Percentiles rank a stretch among this genome's conserved stretches.
phyloP scores from a whole-genome alignment of 164 flowering plant species.

The Magnolia changhungtana region DNA sequence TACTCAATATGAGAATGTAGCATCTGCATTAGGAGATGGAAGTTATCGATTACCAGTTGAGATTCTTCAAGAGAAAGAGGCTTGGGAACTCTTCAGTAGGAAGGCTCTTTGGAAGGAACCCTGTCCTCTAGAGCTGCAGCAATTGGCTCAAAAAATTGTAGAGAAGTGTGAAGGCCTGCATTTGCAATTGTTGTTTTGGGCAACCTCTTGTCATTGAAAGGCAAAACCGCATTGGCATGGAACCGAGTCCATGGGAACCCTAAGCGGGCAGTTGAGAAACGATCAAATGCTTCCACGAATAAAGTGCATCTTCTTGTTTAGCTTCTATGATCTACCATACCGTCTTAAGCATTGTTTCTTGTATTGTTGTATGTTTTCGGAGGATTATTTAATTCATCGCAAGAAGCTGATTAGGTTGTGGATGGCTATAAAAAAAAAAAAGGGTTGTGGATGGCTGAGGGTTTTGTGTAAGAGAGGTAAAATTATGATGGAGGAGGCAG shows the following conservation, averaged over 20 bases:
- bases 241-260: conserved; percentile 1
- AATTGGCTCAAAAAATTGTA: conserved; percentile 4
- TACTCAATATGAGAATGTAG: conserved; percentile 30
- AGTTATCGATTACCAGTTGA: not conserved
- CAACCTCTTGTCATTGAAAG: conserved; percentile 5
- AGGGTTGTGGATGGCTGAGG: conserved; percentile 27
- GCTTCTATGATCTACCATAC: conserved; percentile 12
- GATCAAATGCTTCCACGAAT: not conserved
- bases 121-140: conserved; percentile 4
- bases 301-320: not conserved
- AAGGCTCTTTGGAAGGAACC: not conserved
- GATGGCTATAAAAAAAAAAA: no score
- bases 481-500: conserved; percentile 1
- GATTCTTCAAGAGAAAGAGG: not conserved
- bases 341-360: conserved; percentile 17
- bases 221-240: conserved; percentile 11
- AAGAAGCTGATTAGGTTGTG: conserved; percentile 16
- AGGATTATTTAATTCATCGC: conserved; percentile 6
- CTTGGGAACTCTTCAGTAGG: conserved; percentile 8
- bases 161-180: conserved; percentile 23
- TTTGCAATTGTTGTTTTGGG: conserved; percentile 22
- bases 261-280: conserved; percentile 14
- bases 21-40: conserved; percentile 25
- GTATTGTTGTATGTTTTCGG: conserved; percentile 19
- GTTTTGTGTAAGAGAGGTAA: conserved; percentile 11